Evolutionary conservation across 1,284 basidiomycete genomes (phyloP), one percentile per base, ranked within the genome.

Genomic region (Cutaneotrichosporon mucoides): DNA sequence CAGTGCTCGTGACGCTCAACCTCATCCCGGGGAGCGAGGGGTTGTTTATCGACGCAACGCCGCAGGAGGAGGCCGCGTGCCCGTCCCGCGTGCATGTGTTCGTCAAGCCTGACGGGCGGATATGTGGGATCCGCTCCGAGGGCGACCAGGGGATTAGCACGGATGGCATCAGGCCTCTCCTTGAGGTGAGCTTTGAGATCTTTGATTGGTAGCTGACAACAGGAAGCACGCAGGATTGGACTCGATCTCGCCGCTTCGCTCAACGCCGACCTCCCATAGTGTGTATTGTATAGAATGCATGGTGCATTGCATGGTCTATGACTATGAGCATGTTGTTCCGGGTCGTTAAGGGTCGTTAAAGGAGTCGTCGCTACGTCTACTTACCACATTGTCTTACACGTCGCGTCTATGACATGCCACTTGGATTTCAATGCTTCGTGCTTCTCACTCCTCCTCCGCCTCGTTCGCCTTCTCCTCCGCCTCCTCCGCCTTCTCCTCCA

Each of bases 31-130:
- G 24, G 24, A 24, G 50, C 2, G 51, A 61, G 6, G 64, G 56
- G 5, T 49, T 71, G 12, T 78, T 79, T 61, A 43, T 79, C 40
- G 77, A 79, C 60, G 76, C 77, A 0, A 71, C 73, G 7, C 61
- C 67, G 6, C 67, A 69, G 53, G 77, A 79, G 64, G 76, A 79
- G 58, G 57, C 70, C 2, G 75, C 77, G 7, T 79, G 77, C 61
- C 71, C 75, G 2, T 68, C 69, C 37, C 59, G 70, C n/a, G 38
- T 77, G 2, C 73, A 76, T 48, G 59, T 72, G 10, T 74, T 75
- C 61, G 73, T 76, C 59, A 66, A 55, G 11, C 59, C 63, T 5
- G 41, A 56, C n/a, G 66, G 73, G 16, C 70, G 72, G 50, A 53
- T 79, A 37, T 75, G 72, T 50, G 77, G 77, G 3, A 55, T 77